Percentiles rank a stretch among this genome's conserved stretches.
Conservation (phyloP, 768 basidiomycete genomes). For the Russula sp. region DNA sequence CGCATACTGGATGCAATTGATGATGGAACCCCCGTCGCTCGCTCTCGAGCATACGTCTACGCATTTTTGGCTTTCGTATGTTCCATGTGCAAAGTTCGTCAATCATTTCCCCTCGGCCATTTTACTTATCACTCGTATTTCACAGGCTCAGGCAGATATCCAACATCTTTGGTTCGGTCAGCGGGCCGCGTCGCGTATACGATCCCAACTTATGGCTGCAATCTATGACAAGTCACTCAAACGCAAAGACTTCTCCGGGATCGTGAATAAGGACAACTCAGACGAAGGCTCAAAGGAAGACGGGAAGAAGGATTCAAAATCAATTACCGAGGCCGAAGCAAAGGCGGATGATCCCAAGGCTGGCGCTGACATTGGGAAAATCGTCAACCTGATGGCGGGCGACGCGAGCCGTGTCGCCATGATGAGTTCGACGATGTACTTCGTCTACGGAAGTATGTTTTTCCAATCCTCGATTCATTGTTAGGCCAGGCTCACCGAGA, state of each 20-base stretch:
- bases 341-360: conserved; percentile 55
- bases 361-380: conserved; percentile 85
- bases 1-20: conserved; percentile 60
- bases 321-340: conserved; percentile 2
- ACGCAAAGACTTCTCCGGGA: conserved; percentile 78
- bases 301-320: conserved; percentile 25
- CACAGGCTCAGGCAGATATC: conserved; percentile 50
- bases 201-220: conserved; percentile 75
- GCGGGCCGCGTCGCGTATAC: conserved; percentile 68
- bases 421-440: conserved; percentile 55
- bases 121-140: background rate
- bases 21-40: conserved; percentile 48
- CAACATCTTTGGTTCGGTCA: conserved; percentile 81
- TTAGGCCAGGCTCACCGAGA: conserved; percentile 1
- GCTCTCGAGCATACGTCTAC: conserved; percentile 68
- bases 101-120: background rate
- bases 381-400: conserved; percentile 85
- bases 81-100: conserved; percentile 50
- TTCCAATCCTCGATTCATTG: conserved; percentile 9
- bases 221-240: conserved; percentile 89
- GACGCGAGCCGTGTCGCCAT: conserved; percentile 62
- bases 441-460: conserved; percentile 60
- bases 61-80: conserved; percentile 72
- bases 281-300: background rate
- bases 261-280: conserved; percentile 52